Evolutionary conservation across 345 rosid genomes (phyloP), one percentile per base, ranked within the genome.

Genomic region (Cardamine chenopodiifolia): DNA sequence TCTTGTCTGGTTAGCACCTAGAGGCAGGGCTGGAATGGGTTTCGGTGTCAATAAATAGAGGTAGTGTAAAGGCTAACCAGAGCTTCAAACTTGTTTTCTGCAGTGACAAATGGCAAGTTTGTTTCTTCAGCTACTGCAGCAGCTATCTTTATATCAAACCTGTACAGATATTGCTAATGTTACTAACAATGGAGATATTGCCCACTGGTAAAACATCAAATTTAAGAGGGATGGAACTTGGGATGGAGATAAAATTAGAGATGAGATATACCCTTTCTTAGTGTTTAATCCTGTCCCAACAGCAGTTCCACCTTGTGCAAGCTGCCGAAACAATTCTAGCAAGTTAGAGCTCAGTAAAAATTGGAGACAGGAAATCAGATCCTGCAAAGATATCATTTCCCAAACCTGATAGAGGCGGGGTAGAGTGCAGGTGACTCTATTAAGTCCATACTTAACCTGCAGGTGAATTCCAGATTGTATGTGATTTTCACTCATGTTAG

Each of bases 231-330:
- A 65, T 56, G 29, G 39, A 57, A 48, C 47, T 47, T 63, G 54
- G 25, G n/a, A 59, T 45, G 48, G 14, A 37, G 15, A 48, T 39
- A 48, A 32, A 26, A 8, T 48, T n/a, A 29, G 11, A 54, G 42
- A 69, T 68, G 72, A 69, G 55, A 60, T 85, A 64, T 84, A 95
- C 99, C 99, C 97, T 82, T 81, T 95, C 85, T 86, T 95, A 39
- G 97, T 92, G 85, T 95, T 95, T 77, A 95, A 78, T 80, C 97
- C 99, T 19, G 99, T 95, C 47, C 99, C 99, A 31, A 95, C 99
- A 54, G 99, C 99, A 80, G 99, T 95, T 75, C 97, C 97, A 78
- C 99, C 99, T 79, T 95, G 99, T 67, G 99, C 99, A 79, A 94
- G 93, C 99, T 95, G 87, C 76, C 37, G 76, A 83, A 79, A 81